phyloP scores from a whole-genome alignment of 2,329 filamentous ascomycete genomes.

The Botrytis sinoallii region DNA sequence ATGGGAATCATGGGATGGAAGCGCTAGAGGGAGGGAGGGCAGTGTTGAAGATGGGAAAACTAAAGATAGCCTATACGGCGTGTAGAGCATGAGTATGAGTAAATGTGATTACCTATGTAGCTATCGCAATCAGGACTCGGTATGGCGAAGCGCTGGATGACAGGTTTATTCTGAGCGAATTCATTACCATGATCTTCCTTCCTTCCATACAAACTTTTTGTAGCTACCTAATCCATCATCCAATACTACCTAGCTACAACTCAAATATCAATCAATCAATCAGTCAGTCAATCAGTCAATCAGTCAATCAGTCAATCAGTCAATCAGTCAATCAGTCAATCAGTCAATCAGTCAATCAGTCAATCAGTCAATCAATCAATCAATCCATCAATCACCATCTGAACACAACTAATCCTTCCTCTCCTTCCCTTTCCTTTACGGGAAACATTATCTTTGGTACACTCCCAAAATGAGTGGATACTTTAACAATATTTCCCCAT shows the following conservation, averaged over 20 bases:
- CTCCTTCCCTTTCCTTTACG: neutral
- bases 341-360: too few relatives aligned
- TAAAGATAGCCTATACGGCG: neutral
- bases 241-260: neutral
- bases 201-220: neutral
- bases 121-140: neutral
- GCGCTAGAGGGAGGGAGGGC: neutral
- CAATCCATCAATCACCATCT: neutral
- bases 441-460: neutral
- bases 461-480: neutral
- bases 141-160: neutral
- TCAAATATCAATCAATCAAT: neutral
- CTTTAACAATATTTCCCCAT: neutral
- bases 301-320: neutral
- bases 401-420: neutral
- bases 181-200: neutral
- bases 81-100: neutral
- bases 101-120: neutral
- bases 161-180: neutral
- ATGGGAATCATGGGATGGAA: neutral
- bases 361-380: neutral
- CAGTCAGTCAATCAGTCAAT: neutral
- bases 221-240: neutral
- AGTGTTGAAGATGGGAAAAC: neutral
- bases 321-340: neutral